Evolutionary conservation across 345 rosid genomes (phyloP).

Genomic region (Carallia pectinifolia): DNA sequence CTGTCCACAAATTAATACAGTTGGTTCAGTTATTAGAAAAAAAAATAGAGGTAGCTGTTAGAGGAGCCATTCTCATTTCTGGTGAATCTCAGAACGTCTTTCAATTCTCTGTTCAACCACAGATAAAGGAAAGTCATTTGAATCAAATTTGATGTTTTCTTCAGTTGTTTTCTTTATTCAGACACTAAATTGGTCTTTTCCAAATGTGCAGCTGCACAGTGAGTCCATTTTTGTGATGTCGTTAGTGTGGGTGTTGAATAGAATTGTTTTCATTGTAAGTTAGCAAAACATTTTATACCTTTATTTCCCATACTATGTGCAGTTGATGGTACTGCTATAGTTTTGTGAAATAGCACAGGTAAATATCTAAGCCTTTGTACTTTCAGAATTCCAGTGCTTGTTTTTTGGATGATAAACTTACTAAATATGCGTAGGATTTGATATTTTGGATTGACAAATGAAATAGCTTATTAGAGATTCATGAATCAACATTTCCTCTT

Average conservation of each 20-base stretch:
- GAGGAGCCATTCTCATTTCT: too few species aligned
- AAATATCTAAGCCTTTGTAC: conserved; percentile 5
- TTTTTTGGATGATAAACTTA: background rate
- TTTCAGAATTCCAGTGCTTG: conserved; percentile 4
- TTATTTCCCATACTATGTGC: conserved; percentile 30
- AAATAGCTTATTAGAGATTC: conserved; percentile 56
- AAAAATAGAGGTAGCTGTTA: too few species aligned
- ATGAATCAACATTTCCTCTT: conserved; percentile 62
- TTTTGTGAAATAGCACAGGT: conserved; percentile 74
- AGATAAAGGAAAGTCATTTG: too few species aligned
- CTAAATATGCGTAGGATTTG: conserved; percentile 49
- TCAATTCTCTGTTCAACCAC: too few species aligned
- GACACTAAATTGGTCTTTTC: background rate
- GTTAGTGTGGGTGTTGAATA: conserved; percentile 85
- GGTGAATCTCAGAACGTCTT: too few species aligned
- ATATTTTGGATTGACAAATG: conserved; percentile 66
- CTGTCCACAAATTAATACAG: too few species aligned
- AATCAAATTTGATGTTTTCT: too few species aligned
- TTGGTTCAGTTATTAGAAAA: too few species aligned
- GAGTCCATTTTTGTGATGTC: conserved; percentile 88
- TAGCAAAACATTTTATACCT: too few species aligned
- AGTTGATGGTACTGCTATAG: conserved; percentile 51
- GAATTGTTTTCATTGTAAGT: conserved; percentile 40
- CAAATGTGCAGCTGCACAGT: conserved; percentile 62
- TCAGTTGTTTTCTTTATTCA: too few species aligned